phyloP scores from a whole-genome alignment of 2,329 filamentous ascomycete genomes.

The Cryphonectria japonica region DNA sequence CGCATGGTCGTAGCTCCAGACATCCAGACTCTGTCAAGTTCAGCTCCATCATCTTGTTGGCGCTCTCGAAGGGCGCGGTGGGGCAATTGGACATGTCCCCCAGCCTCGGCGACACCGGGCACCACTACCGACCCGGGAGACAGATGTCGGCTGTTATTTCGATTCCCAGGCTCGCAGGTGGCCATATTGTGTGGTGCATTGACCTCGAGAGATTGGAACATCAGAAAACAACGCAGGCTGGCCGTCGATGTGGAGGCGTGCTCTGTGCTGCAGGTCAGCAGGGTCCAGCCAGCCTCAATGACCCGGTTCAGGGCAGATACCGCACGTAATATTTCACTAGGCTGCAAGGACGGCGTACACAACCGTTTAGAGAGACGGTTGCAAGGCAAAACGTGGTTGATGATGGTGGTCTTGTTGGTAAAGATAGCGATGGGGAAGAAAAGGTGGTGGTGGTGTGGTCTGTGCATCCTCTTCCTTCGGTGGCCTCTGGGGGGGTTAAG shows the following conservation, averaged over 20 bases:
- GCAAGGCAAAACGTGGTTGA: not conserved
- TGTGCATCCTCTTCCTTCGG: not conserved
- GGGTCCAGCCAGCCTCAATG: not conserved
- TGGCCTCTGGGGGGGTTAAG: not conserved
- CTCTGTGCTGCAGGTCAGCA: not conserved
- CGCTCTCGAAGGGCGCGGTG: not conserved
- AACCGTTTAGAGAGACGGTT: not conserved
- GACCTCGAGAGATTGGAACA: not conserved
- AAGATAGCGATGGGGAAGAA: not conserved
- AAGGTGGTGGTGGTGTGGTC: not conserved
- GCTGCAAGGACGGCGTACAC: not conserved
- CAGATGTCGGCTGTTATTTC: not conserved
- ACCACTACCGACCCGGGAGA: not conserved
- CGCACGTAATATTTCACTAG: not conserved
- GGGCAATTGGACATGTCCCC: not conserved
- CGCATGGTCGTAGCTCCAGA: not conserved
- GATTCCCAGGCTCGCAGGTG: not conserved
- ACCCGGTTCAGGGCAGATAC: not conserved
- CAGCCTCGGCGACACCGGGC: conserved; percentile 9
- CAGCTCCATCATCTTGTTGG: not conserved
- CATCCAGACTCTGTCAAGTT: not conserved
- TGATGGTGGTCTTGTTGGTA: not conserved
- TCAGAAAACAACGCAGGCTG: not conserved
- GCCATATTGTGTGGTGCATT: not conserved
- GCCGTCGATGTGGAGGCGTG: not conserved